Base-by-base conservation (phyloP, 2,329 filamentous ascomycete genomes). In the Neopestalotiopsis sp. region DNA sequence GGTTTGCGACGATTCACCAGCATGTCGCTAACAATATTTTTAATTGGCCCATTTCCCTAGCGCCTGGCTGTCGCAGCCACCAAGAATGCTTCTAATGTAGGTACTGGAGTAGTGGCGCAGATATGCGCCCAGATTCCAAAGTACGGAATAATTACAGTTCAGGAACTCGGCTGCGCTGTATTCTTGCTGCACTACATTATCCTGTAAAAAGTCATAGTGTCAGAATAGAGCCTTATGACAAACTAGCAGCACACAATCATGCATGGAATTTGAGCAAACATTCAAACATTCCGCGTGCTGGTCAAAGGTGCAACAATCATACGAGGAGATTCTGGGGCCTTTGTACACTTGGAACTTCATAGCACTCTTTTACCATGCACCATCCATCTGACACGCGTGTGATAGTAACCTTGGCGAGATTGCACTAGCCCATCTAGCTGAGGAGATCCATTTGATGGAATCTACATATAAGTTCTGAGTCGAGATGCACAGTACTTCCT, bases 21-120 rank as follows among this genome's bases (percentile, higher is more conserved):
- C 42, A 20, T 28, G 24, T 59, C 30, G 57, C 30, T 59, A 59
- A 30, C 57, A 59, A 59, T 59, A 30, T 59, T 59, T 59, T 34
- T 28, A 59, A 59, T 59, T 59, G 57, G 57, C 57, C 24, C 24
- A 34, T 34, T 59, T 59, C 24, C 24, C 5, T 34, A 59, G 57
- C 57, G 57, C 24, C 24, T 24, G 24, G 24, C 57, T 34, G 17
- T 34, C 24, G 28, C 20, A 30, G 57, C 57, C 57, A 59, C 45
- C 45, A 53, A 53, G 14, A 53, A 53, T 9, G 45, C 45, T 17
- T n/a, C 7, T n/a, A 53, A 17, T 53, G 17, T n/a, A n/a, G n/a
- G n/a, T n/a, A 5, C 9, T 9, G 45, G 45, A 20, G 10, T 6
- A 53, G 45, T 53, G 45, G 45, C 45, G 45, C 45, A 53, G 45